A percentile compares a stretch with the other conserved stretches of the same genome.
Conservation (phyloP, 257 asterid genomes). For the Przewalskia tangutica region DNA sequence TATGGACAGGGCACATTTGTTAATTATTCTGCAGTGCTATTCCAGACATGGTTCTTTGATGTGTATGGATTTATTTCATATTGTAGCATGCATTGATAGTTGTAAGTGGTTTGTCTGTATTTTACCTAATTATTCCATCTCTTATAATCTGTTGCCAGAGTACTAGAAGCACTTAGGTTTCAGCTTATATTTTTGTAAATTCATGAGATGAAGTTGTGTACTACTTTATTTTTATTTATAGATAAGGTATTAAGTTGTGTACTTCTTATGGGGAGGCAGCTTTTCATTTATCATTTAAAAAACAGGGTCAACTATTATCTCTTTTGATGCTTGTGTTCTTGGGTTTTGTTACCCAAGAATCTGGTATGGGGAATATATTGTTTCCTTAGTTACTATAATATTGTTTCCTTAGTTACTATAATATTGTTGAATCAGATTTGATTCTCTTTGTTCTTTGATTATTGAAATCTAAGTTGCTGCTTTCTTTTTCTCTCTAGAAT, state of each 20-base stretch:
- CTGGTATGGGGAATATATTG: background rate
- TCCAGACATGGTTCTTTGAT: background rate
- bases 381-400: background rate
- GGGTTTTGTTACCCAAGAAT: background rate
- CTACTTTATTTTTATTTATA: background rate
- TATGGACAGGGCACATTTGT: background rate
- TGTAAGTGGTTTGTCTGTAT: background rate
- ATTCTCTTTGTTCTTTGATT: background rate
- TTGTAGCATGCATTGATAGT: background rate
- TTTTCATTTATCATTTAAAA: background rate
- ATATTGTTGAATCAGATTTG: background rate
- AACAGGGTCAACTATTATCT: background rate
- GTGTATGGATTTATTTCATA: background rate
- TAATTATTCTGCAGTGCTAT: background rate
- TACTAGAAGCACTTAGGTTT: background rate
- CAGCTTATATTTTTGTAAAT: background rate
- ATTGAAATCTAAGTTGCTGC: slow-evolving; percentile 6
- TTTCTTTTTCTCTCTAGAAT: slow-evolving; percentile 38
- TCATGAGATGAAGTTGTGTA: background rate
- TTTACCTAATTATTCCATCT: background rate
- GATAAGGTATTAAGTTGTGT: background rate
- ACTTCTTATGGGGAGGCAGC: background rate
- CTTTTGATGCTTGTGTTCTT: background rate
- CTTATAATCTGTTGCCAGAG: background rate
- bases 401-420: slow-evolving; percentile 16